phyloP scores from a whole-genome alignment of 2,329 filamentous ascomycete genomes.

The Pseudogymnoascus pannorum region DNA sequence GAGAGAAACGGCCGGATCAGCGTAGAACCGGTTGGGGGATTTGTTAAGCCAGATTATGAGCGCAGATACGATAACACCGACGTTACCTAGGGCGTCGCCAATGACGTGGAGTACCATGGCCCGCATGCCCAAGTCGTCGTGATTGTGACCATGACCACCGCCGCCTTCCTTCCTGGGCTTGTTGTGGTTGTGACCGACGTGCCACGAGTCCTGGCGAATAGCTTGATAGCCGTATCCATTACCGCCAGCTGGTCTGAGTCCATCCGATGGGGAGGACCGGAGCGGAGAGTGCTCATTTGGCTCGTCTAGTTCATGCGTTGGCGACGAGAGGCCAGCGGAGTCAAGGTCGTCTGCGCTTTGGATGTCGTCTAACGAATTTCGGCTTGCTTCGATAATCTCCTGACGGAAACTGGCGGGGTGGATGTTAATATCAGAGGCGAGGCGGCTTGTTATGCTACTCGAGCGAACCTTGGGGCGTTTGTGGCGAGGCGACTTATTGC shows the following conservation, averaged over 20 bases:
- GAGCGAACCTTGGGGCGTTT: conserved; percentile 19
- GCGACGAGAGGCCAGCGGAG: conserved; percentile 14
- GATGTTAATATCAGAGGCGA: conserved; percentile 65
- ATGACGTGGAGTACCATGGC: conserved; percentile 71
- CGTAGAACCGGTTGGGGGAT: conserved; percentile 75
- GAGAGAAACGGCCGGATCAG: conserved; percentile 85
- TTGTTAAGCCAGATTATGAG: conserved; percentile 87
- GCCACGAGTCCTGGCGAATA: conserved; percentile 32
- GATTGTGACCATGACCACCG: conserved; percentile 65
- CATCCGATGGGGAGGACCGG: conserved; percentile 10
- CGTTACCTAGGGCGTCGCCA: conserved; percentile 77
- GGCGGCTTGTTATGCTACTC: conserved; percentile 40
- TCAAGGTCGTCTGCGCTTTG: conserved; percentile 45
- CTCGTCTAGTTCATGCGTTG: conserved; percentile 36
- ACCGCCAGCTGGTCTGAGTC: background rate
- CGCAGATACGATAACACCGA: conserved; percentile 76
- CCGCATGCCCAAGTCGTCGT: conserved; percentile 92
- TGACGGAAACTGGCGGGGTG: conserved; percentile 87
- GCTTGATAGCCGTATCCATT: conserved; percentile 8
- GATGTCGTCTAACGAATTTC: conserved; percentile 50
- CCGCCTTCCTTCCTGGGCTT: conserved; percentile 58
- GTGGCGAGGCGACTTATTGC: conserved; percentile 17
- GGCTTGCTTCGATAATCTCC: conserved; percentile 82
- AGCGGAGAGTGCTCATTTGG: conserved; percentile 30
- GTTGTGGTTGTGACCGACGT: conserved; percentile 73